Evolutionary conservation across 2,329 filamentous ascomycete species (phyloP), one percentile per base, ranked within the genome.

Genomic region (Ilyonectria robusta): DNA sequence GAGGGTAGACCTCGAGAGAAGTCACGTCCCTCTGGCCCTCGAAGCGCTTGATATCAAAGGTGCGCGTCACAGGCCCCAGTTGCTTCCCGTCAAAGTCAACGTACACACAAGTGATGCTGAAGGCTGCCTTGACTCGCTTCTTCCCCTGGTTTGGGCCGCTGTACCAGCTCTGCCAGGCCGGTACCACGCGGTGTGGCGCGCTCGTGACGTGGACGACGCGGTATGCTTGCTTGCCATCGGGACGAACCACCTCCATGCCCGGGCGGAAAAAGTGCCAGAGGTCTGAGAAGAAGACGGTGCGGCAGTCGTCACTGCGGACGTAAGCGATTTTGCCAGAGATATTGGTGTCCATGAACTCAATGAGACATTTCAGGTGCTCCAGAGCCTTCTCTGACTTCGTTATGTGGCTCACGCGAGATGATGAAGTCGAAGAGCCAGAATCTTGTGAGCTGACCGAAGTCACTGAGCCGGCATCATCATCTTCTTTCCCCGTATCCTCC

Each of bases 21-120:
- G 68, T 70, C 11, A 80, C 57, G 0, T 53, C 48, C 48, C 66
- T 77, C 23, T 75, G 71, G 4, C 76, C 76, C 0, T 76, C 76
- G 47, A 74, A 81, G 2, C 58, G 59, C 5, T 55, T 33, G 44
- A 81, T 69, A 0, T 63, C 19, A n/a, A 79, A 76, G 0, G 8
- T 58, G 1, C 64, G 70, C 1, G 3, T 11, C 0, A 79, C 75
- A 0, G 78, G 78, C 0, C 78, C 78, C 2, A 79, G 54, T 2
- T 58, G 21, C 4, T 70, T 71, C 0, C 79, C 79, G 37, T 81
- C 77, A 57, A 79, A 81, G 57, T 80, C 72, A 6, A 66, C 23
- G 21, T 59, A 55, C 2, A 66, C 64, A 29, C 64, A 66, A 8
- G 21, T 42, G n/a, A 65, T 21, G 29, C 8, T 47, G 11, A 61